phyloP scores from a whole-genome alignment of 371 early-diverging fungal species.

The Syncephalastrum racemosum region DNA sequence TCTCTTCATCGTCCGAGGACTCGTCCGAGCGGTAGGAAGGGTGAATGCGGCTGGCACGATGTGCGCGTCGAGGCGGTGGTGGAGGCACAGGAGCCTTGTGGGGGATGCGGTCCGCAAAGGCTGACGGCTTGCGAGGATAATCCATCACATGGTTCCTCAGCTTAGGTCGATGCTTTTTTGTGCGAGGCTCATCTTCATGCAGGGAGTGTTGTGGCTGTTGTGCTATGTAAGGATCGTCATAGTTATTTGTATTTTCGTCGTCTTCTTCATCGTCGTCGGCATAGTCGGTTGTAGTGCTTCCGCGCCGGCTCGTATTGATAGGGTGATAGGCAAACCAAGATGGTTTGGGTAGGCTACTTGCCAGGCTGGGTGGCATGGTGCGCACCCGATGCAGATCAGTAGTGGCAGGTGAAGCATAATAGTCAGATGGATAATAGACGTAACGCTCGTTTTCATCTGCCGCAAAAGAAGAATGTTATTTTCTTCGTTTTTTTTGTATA shows the following conservation, averaged over 20 bases:
- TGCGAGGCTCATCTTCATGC: no score
- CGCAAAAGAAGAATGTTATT: slow-evolving; percentile 1
- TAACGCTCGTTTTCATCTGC: slow-evolving; percentile 32
- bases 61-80: neutral
- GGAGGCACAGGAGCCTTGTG: no score
- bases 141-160: slow-evolving; percentile 30
- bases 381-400: slow-evolving; percentile 5
- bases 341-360: slow-evolving; percentile 3
- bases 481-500: neutral
- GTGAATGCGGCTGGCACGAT: neutral
- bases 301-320: no score
- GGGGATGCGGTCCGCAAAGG: no score
- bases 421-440: slow-evolving; percentile 17
- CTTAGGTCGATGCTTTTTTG: slow-evolving; percentile 25
- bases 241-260: neutral
- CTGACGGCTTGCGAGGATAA: slow-evolving; percentile 14
- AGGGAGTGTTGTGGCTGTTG: neutral
- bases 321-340: no score
- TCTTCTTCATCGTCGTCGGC: slow-evolving; percentile 1
- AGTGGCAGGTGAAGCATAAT: no score
- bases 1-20: no score
- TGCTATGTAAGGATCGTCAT: no score
- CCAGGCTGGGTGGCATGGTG: slow-evolving; percentile 13
- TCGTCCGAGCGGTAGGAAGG: no score
- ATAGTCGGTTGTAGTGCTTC: neutral